Percentiles rank a stretch among this genome's conserved stretches.
phyloP scores from a whole-genome alignment of 2,329 filamentous ascomycete genomes.

The Fusarium domesticum region DNA sequence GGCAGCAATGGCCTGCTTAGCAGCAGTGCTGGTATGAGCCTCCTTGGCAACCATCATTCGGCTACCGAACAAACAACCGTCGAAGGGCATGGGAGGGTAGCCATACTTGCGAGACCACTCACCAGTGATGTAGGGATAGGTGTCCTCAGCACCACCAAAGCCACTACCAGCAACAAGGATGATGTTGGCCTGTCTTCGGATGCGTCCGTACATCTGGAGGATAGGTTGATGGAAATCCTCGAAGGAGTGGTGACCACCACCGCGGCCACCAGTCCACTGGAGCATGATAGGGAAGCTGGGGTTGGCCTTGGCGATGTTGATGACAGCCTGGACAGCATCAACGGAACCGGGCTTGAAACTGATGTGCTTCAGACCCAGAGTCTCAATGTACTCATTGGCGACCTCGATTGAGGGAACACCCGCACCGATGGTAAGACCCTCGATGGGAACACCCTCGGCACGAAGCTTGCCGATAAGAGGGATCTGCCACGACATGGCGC shows the following conservation, averaged over 20 bases:
- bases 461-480: constrained; percentile 76
- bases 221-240: constrained; percentile 95
- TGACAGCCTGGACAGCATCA: constrained; percentile 82
- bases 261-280: constrained; percentile 93
- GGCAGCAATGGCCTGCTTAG: constrained; percentile 87
- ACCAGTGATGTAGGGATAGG: constrained; percentile 88
- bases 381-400: constrained; percentile 90
- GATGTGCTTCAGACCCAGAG: constrained; percentile 88
- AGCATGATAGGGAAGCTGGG: constrained; percentile 88
- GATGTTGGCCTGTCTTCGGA: constrained; percentile 81
- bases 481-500: constrained; percentile 90
- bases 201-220: constrained; percentile 84
- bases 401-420: constrained; percentile 93
- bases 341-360: constrained; percentile 89
- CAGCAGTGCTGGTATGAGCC: constrained; percentile 79
- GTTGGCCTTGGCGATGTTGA: constrained; percentile 93
- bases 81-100: constrained; percentile 90
- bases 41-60: constrained; percentile 96
- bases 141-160: constrained; percentile 86
- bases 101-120: constrained; percentile 83
- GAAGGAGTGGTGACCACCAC: constrained; percentile 90
- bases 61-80: constrained; percentile 85
- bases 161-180: constrained; percentile 88
- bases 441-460: constrained; percentile 83
- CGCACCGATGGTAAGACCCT: constrained; percentile 88